These are phyloP conservation scores for Coemansia sp. DNA, from an alignment of 192 early-diverging fungal species.

Conservation along the genomic window DNA sequence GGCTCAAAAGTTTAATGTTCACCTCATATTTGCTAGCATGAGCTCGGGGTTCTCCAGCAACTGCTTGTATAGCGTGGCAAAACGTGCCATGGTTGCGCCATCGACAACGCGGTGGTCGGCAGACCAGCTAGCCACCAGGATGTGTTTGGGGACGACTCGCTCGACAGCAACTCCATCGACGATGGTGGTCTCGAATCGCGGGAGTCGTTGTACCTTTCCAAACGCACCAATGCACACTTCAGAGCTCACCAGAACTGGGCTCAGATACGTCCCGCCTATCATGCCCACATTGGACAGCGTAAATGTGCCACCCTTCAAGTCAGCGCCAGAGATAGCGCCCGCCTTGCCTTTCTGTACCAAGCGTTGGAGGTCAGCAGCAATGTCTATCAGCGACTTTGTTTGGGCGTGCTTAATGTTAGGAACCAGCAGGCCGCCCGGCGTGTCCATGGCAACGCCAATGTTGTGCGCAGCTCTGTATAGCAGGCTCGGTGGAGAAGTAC, in stretches of 20 bases:
- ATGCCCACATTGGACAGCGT: constrained; percentile 94
- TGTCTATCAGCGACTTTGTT: constrained; percentile 81
- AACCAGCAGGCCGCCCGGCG: constrained; percentile 88
- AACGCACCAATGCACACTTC: constrained; percentile 91
- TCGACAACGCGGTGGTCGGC: constrained; percentile 97
- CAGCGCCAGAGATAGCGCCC: constrained; percentile 63
- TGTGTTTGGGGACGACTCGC: constrained; percentile 70
- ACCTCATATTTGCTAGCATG: constrained; percentile 65
- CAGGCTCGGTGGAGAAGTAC: constrained; percentile 59
- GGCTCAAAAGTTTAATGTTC: neutral
- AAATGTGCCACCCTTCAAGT: constrained; percentile 84
- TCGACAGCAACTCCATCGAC: constrained; percentile 57
- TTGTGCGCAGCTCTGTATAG: constrained; percentile 82
- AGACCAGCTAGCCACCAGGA: constrained; percentile 84
- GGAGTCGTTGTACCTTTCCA: constrained; percentile 80
- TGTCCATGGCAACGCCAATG: constrained; percentile 97
- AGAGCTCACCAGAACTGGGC: constrained; percentile 84
- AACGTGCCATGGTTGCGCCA: constrained; percentile 93
- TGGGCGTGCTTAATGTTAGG: constrained; percentile 95
- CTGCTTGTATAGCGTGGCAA: constrained; percentile 81
- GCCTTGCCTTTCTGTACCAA: constrained; percentile 67
- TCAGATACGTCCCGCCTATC: constrained; percentile 88
- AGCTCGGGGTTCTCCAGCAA: constrained; percentile 84
- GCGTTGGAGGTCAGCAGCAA: constrained; percentile 80
- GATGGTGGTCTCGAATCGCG: constrained; percentile 65